Percentiles rank a stretch among this genome's conserved stretches.
Conservation (phyloP, 371 early-diverging fungal genomes). For the Encephalitozoon intestinalis region DNA sequence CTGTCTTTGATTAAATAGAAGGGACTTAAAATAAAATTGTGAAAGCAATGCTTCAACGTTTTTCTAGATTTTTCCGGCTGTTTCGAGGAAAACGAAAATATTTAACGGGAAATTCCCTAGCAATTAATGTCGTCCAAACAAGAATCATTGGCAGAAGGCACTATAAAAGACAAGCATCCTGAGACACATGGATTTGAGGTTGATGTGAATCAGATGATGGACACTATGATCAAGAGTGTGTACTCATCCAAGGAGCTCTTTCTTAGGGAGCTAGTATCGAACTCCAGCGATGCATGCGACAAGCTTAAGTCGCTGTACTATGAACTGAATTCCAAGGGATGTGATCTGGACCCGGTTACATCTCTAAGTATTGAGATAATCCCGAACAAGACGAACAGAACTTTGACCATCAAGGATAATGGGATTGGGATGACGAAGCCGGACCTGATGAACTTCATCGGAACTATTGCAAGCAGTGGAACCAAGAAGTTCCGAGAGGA, state of each 20-base stretch:
- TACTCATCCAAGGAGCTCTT: slow-evolving; percentile 85
- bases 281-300: slow-evolving; percentile 85
- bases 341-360: slow-evolving; percentile 67
- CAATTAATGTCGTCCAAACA: not conserved
- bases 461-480: slow-evolving; percentile 86
- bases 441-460: slow-evolving; percentile 82
- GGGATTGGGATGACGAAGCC: slow-evolving; percentile 95
- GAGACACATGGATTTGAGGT: slow-evolving; percentile 57
- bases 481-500: slow-evolving; percentile 85
- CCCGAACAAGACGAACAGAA: slow-evolving; percentile 65
- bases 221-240: slow-evolving; percentile 76
- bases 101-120: not conserved
- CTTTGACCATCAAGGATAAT: slow-evolving; percentile 74
- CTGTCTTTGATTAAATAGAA: slow-evolving; percentile 11
- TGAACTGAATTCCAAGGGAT: slow-evolving; percentile 69
- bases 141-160: not conserved
- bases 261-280: slow-evolving; percentile 81
- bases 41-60: not conserved
- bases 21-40: not conserved
- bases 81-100: slow-evolving; percentile 23
- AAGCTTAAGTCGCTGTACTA: slow-evolving; percentile 71
- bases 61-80: slow-evolving; percentile 23
- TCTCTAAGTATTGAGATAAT: slow-evolving; percentile 74
- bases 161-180: slow-evolving; percentile 2
- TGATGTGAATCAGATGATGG: slow-evolving; percentile 66